Base-by-base conservation (phyloP, 352 stramenopile species). In the Phytophthora uliginosa region DNA sequence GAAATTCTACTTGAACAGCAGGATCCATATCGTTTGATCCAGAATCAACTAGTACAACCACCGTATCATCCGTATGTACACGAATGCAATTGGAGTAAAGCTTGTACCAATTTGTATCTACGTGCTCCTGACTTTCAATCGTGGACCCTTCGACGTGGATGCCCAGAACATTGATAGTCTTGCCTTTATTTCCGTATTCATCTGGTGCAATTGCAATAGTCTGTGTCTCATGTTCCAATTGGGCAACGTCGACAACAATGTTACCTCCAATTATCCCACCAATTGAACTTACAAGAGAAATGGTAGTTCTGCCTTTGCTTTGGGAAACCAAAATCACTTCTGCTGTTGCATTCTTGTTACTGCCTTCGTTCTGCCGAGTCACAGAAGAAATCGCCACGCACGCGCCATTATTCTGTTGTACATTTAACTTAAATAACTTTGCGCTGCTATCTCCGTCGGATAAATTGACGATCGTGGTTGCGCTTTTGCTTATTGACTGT, bases 1-100 rank as follows among this genome's bases (percentile, higher is more conserved):
- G 40, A 59, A 42, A 62, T 58, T 77, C 55, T 22, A 77, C 63
- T 50, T 77, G 63, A 45, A 77, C 7, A 22, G 31, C 58, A 50
- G 52, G 58, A 42, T 69, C 54, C 33, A 40, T n/a, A 58, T 63
- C 34, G 15, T 52, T 59, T 59, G 45, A 62, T 65, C 24, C 26
- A 20, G 58, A 69, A 12, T 73, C 52, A 15, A 73, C 50, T 38
- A 77, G 36, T 33, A 69, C 7, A 42, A 69, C 55, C 36, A 77
- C 24, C 13, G 18, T 15, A 53, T 77, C 58, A 10, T 63, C 17
- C 3, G 51, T 73, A 38, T 69, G 18, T 4, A 77, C 63, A 36
- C 69, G 69, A 55, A 73, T 52, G 22, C 53, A 59, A 45, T 73
- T 73, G 13, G 63, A 66, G 13, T 55, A 24, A 18, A 69, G 34